Conservation (phyloP, 208 protist species). For the Leptomonas pyrrhocoris region DNA sequence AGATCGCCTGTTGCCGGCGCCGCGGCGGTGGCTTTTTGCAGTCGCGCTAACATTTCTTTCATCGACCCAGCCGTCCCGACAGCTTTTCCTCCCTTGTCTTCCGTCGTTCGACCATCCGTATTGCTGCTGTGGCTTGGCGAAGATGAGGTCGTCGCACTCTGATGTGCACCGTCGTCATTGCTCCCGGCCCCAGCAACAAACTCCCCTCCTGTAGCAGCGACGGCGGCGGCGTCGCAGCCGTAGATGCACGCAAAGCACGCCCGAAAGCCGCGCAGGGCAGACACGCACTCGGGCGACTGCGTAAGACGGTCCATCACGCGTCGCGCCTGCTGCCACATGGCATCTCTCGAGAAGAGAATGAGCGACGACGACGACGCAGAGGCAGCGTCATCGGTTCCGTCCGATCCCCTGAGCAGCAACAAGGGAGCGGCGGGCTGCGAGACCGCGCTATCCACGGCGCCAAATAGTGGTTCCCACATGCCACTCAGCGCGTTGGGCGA, state of each 20-base stretch:
- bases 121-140: neutral
- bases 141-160: neutral
- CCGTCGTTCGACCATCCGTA: no score
- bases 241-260: constrained; percentile 70
- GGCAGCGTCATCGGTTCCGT: no score
- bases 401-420: neutral
- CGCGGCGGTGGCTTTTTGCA: neutral
- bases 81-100: no score
- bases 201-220: no score
- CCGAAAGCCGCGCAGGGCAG: constrained; percentile 50
- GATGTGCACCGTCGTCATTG: no score
- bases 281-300: constrained; percentile 37
- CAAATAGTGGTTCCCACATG: constrained; percentile 74
- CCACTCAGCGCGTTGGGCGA: constrained; percentile 47
- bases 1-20: neutral
- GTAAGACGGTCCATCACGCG: constrained; percentile 23
- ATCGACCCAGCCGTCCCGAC: neutral
- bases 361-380: neutral
- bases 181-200: no score
- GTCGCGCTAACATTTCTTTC: neutral
- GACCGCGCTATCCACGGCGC: constrained; percentile 42
- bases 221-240: constrained; percentile 17
- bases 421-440: constrained; percentile 1
- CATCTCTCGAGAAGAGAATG: constrained; percentile 1
- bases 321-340: constrained; percentile 16